Evolutionary conservation across 2,329 filamentous ascomycete genomes (phyloP).

Genomic region (Exserohilum rostratum): DNA sequence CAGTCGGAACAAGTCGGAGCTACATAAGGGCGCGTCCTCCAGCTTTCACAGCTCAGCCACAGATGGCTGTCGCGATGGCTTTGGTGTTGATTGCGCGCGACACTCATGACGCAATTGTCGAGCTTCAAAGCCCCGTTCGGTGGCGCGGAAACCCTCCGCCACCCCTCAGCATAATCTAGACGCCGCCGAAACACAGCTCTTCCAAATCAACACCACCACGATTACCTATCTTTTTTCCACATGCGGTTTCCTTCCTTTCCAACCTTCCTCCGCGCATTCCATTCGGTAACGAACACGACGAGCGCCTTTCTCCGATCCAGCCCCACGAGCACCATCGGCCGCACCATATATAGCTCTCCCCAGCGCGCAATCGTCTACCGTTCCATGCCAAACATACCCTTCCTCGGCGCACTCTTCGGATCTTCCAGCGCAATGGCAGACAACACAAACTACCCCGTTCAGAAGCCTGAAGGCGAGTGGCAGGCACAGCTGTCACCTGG

Average conservation of each 20-base stretch:
- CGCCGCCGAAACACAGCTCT: neutral
- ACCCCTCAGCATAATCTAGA: constrained; percentile 27
- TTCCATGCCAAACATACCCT: constrained; percentile 79
- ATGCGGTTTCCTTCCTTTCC: constrained; percentile 59
- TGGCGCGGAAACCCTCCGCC: constrained; percentile 37
- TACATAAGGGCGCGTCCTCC: neutral
- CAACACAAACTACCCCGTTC: constrained; percentile 77
- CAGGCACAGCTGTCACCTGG: constrained; percentile 78
- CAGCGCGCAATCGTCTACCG: constrained; percentile 37
- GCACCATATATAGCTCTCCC: constrained; percentile 33
- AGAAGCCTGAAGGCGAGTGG: constrained; percentile 86
- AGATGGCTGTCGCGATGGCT: neutral
- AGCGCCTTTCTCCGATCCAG: constrained; percentile 36
- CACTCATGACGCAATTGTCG: constrained; percentile 39
- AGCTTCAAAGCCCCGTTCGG: constrained; percentile 22
- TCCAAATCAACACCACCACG: constrained; percentile 5
- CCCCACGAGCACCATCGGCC: constrained; percentile 47
- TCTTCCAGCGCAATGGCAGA: constrained; percentile 55
- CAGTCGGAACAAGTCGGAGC: no score
- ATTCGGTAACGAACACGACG: constrained; percentile 54
- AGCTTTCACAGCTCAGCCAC: neutral
- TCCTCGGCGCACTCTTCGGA: constrained; percentile 77
- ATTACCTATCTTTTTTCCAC: constrained; percentile 14
- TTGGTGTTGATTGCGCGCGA: constrained; percentile 5
- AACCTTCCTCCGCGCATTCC: constrained; percentile 56